Evolutionary conservation across 257 asterid species (phyloP).

Genomic region (Solanum chiquidenum): DNA sequence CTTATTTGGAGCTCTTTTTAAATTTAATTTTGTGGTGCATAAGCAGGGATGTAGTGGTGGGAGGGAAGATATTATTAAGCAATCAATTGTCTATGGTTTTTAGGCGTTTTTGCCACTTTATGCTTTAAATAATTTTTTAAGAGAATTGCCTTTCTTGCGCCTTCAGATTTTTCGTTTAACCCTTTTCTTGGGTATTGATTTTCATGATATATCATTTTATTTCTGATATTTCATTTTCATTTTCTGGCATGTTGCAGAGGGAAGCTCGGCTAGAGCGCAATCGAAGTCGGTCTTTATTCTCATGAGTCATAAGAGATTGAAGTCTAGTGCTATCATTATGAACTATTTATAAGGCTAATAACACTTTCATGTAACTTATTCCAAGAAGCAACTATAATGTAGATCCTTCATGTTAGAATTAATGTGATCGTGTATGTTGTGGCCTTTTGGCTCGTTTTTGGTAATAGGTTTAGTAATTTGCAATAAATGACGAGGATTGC

Average conservation of each 20-base stretch:
- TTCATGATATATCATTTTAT: background rate
- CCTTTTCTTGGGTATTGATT: background rate
- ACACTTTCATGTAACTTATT: background rate
- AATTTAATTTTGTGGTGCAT: background rate
- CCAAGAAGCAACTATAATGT: background rate
- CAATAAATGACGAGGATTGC: background rate
- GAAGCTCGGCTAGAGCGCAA: slow-evolving; percentile 95
- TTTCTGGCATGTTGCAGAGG: slow-evolving; percentile 48
- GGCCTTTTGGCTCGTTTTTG: background rate
- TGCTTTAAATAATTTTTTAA: background rate
- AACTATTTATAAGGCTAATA: background rate
- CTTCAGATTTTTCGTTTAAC: background rate
- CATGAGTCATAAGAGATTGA: slow-evolving; percentile 24
- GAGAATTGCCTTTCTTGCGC: background rate
- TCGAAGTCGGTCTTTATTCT: slow-evolving; percentile 60
- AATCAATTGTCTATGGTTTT: background rate
- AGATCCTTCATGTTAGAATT: background rate
- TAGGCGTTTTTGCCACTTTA: background rate
- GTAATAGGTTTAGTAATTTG: background rate
- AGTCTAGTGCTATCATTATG: background rate
- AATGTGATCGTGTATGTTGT: background rate
- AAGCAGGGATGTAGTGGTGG: background rate
- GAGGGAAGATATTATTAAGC: background rate
- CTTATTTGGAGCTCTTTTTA: background rate
- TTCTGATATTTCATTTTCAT: background rate